These are phyloP conservation scores for Arthrobotrys megalospora DNA, from an alignment of 2,329 filamentous ascomycete genomes.

Conservation along the genomic window DNA sequence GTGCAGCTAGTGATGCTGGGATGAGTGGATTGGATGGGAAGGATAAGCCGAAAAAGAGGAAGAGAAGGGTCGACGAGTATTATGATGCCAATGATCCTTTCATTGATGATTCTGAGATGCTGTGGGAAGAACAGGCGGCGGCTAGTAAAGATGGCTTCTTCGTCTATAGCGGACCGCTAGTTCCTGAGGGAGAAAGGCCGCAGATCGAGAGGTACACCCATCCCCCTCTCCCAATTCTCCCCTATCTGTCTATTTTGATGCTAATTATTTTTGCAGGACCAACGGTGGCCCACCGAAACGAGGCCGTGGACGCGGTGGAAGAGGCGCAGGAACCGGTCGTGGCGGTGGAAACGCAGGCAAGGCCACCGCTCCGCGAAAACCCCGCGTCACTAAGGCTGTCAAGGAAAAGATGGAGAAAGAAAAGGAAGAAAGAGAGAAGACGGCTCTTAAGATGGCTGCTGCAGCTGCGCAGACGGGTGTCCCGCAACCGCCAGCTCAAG, in stretches of 20 bases:
- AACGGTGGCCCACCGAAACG: conserved; percentile 78
- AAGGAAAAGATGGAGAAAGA: conserved; percentile 85
- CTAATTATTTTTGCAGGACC: conserved; percentile 72
- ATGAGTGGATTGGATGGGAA: conserved; percentile 74
- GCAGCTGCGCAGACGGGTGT: conserved; percentile 78
- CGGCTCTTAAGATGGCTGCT: conserved; percentile 69
- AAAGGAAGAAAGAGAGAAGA: conserved; percentile 79
- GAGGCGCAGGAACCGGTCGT: conserved; percentile 72
- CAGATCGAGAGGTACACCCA: conserved; percentile 73
- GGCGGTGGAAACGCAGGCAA: conserved; percentile 69
- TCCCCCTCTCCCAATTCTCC: neutral
- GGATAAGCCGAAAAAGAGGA: conserved; percentile 77
- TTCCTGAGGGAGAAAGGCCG: conserved; percentile 87
- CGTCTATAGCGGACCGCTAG: conserved; percentile 92
- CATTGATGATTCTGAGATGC: conserved; percentile 91
- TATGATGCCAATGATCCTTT: conserved; percentile 83
- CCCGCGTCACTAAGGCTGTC: conserved; percentile 87
- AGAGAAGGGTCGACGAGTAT: conserved; percentile 85
- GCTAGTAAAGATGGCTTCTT: conserved; percentile 98
- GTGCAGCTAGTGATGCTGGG: conserved; percentile 73
- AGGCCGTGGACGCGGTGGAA: conserved; percentile 49
- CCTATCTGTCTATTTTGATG: conserved; percentile 44
- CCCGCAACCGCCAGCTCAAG: conserved; percentile 2
- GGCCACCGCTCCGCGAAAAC: conserved; percentile 77
- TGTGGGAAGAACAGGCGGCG: conserved; percentile 95